Evolutionary conservation across 768 basidiomycete genomes (phyloP).

Genomic region (Hypholoma fasciculare): DNA sequence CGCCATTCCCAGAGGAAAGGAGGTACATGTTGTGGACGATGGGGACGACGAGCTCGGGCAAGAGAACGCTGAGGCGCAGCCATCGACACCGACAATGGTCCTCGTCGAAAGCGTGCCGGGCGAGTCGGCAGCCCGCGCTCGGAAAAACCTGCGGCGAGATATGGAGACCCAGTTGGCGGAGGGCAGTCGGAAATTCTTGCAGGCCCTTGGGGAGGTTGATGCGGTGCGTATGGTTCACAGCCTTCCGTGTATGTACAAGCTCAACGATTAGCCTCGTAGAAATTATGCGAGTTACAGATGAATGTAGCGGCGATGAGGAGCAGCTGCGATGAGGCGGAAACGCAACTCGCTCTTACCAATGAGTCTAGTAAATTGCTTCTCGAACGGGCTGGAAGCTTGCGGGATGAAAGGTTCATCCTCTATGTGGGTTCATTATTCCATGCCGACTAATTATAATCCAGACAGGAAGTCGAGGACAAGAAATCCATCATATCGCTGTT

Average conservation of each 20-base stretch:
- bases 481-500: conserved; percentile 79
- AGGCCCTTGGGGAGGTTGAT: conserved; percentile 87
- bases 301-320: conserved; percentile 80
- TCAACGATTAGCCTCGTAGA: conserved; percentile 48
- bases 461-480: conserved; percentile 69
- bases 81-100: not conserved
- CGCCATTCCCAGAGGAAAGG: conserved; percentile 37
- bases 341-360: conserved; percentile 71
- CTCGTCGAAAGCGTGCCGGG: conserved; percentile 43
- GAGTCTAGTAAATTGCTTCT: conserved; percentile 77
- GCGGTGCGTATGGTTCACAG: conserved; percentile 57
- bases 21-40: conserved; percentile 23
- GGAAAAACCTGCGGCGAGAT: conserved; percentile 81
- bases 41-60: conserved; percentile 33
- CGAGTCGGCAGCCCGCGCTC: conserved; percentile 70
- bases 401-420: conserved; percentile 62
- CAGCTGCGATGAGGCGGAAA: conserved; percentile 83
- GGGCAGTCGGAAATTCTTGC: conserved; percentile 80
- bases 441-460: conserved; percentile 23
- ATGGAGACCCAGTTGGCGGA: conserved; percentile 82
- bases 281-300: conserved; percentile 75
- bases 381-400: conserved; percentile 78
- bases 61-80: conserved; percentile 24
- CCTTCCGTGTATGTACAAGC: conserved; percentile 1
- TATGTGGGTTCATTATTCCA: not conserved